Conservation (phyloP, 306 rosid genomes). For the Sicyos baderoa region DNA sequence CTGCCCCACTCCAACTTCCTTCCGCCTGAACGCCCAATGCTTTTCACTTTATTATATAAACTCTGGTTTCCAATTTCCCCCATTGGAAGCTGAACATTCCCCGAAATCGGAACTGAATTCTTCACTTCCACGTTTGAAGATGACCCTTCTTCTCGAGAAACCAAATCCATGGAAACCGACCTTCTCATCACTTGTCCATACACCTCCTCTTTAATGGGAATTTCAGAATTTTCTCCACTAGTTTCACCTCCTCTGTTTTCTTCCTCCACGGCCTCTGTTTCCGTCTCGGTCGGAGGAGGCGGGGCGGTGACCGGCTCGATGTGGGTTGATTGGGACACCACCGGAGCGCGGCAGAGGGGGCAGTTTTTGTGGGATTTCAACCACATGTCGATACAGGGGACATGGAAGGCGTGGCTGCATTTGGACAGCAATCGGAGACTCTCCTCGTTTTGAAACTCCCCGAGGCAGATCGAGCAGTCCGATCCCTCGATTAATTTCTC, state of each 20-base stretch:
- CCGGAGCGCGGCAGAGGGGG: constrained; percentile 45
- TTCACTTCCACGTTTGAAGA: background rate
- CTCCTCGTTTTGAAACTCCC: constrained; percentile 60
- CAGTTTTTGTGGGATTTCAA: constrained; percentile 40
- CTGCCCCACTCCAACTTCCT: background rate
- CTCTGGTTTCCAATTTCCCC: background rate
- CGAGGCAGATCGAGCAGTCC: constrained; percentile 69
- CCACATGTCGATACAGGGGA: constrained; percentile 39
- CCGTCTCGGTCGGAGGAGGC: too few species aligned
- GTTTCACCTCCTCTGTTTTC: constrained; percentile 2
- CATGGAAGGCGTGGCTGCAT: constrained; percentile 58
- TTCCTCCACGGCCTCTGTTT: constrained; percentile 1
- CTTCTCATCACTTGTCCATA: background rate
- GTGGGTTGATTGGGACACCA: constrained; percentile 20
- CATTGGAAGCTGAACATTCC: background rate
- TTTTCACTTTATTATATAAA: background rate
- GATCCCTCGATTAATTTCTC: constrained; percentile 59
- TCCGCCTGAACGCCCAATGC: background rate
- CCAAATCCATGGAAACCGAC: constrained; percentile 6
- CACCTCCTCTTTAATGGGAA: background rate
- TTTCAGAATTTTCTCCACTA: background rate
- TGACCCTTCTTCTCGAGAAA: constrained; percentile 9
- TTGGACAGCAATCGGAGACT: constrained; percentile 59
- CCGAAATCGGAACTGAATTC: too few species aligned
- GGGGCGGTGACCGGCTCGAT: background rate